A percentile compares a stretch with the other conserved stretches of the same genome.
Evolutionary conservation across 139 green algal genomes (phyloP).

Genomic region (Axilococcus clingmanii): DNA sequence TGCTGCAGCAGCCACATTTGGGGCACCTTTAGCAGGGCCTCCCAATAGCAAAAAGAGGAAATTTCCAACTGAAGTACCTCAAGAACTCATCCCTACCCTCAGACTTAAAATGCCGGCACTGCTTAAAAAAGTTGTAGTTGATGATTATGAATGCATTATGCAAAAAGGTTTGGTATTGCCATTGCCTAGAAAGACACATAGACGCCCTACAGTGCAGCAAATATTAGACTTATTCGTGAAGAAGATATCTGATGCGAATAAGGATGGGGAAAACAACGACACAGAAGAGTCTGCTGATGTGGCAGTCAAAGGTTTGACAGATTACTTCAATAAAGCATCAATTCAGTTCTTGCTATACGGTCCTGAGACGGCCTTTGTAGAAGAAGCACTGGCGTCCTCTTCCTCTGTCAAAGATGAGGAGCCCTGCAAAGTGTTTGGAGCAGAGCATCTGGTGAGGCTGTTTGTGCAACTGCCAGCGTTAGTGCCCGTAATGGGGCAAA

Average conservation of each 20-base stretch:
- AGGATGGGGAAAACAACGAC: conserved; percentile 4
- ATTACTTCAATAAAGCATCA: conserved; percentile 80
- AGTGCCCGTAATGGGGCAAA: conserved; percentile 16
- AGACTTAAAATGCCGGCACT: conserved; percentile 45
- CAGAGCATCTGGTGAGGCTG: conserved; percentile 80
- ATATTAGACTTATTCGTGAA: conserved; percentile 40
- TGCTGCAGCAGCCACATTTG: neutral
- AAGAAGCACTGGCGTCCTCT: neutral
- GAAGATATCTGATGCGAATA: conserved; percentile 10
- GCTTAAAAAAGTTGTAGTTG: conserved; percentile 62
- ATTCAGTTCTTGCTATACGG: conserved; percentile 68
- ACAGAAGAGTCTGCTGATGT: conserved; percentile 2
- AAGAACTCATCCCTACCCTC: no score
- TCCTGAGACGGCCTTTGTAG: conserved; percentile 34
- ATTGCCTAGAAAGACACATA: conserved; percentile 36
- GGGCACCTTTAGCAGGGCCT: conserved; percentile 1
- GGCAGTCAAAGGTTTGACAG: conserved; percentile 41
- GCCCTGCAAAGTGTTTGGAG: conserved; percentile 68
- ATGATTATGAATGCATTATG: conserved; percentile 58
- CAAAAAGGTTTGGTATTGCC: conserved; percentile 38
- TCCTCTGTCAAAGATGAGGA: neutral
- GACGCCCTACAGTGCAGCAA: conserved; percentile 40
- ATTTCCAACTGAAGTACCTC: conserved; percentile 3
- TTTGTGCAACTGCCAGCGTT: conserved; percentile 82
- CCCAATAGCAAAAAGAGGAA: neutral